Conservation (phyloP, 169 alveolate genomes). For the Plasmodium falciparum region DNA sequence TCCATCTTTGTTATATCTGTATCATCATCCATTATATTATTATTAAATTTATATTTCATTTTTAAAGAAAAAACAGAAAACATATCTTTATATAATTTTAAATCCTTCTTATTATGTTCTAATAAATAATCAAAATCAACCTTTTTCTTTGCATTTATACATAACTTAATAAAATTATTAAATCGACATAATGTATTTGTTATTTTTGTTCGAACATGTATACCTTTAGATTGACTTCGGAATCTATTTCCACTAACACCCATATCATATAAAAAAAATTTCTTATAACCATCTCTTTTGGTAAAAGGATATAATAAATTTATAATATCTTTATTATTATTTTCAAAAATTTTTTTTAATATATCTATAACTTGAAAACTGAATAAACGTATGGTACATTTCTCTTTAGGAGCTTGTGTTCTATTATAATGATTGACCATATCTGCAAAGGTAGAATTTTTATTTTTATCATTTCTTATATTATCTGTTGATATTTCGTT, state of each 20-base stretch:
- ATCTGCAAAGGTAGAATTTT: slow-evolving; percentile 30
- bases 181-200: slow-evolving; percentile 75
- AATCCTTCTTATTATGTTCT: slow-evolving; percentile 79
- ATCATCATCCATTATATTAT: slow-evolving; percentile 77
- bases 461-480: slow-evolving; percentile 26
- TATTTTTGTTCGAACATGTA: slow-evolving; percentile 77
- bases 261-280: slow-evolving; percentile 86
- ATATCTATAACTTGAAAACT: slow-evolving; percentile 89
- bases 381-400: slow-evolving; percentile 84
- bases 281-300: slow-evolving; percentile 79
- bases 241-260: slow-evolving; percentile 89
- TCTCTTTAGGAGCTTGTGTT: slow-evolving; percentile 80
- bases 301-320: slow-evolving; percentile 85
- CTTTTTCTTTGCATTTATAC: slow-evolving; percentile 84
- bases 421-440: slow-evolving; percentile 76
- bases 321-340: slow-evolving; percentile 82
- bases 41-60: slow-evolving; percentile 47
- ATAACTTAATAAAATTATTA: slow-evolving; percentile 83
- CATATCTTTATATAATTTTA: slow-evolving; percentile 59
- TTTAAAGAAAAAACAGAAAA: slow-evolving; percentile 56
- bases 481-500: slow-evolving; percentile 9
- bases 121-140: slow-evolving; percentile 79
- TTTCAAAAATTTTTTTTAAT: slow-evolving; percentile 82
- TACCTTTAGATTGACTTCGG: slow-evolving; percentile 27
- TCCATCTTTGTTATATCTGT: slow-evolving; percentile 82